Evolutionary conservation across 495 filamentous ascomycete genomes (phyloP), one percentile per base, ranked within the genome.

Genomic region (Hyaloscypha bicolor): DNA sequence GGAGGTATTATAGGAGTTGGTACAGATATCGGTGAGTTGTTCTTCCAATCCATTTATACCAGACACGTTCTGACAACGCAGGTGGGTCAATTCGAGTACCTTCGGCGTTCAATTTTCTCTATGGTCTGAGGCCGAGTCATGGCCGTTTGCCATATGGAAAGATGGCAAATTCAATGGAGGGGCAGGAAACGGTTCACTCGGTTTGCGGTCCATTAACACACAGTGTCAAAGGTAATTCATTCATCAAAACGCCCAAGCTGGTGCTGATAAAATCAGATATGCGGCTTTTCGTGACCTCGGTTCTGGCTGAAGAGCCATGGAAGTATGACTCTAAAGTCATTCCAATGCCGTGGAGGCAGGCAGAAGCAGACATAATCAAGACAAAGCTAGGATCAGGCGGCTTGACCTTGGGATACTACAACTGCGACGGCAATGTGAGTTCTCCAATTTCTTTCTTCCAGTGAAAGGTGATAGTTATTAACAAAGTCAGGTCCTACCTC

Each of bases 1-100:
- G 83, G 83, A n/a, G 78, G 77, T 35, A 65, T 74, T 0, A 66
- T 81, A 35, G 80, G 80, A 2, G 69, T 88, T 3, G 85, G 85
- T 0, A 92, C 90, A 30, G 90, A 93, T 76, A 90, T 93, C 64
- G 91, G 90, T 56, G 35, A 37, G 35, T 3, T 37, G 8, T 65
- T 22, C 5, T 25, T 25, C 16, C 25, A 22, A 57, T 37, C 19
- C 22, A 52, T 1, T 21, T 5, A 51, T 12, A 4, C n/a, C n/a
- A 29, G 29, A 12, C 11, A 30, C 53, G 31, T 53, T 59, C 61
- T 62, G 25, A 57, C 37, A 19, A 37, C n/a, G 22, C 45, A 71
- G 93, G 94, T 1, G 91, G 91, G 11, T 87, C 84, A 3, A 83
- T 90, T 39, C 79, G 87, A 4, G 79, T 89, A n/a, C 88, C 88